phyloP scores from a whole-genome alignment of 23 red algal species.

The Gracilaria vermiculophylla region DNA sequence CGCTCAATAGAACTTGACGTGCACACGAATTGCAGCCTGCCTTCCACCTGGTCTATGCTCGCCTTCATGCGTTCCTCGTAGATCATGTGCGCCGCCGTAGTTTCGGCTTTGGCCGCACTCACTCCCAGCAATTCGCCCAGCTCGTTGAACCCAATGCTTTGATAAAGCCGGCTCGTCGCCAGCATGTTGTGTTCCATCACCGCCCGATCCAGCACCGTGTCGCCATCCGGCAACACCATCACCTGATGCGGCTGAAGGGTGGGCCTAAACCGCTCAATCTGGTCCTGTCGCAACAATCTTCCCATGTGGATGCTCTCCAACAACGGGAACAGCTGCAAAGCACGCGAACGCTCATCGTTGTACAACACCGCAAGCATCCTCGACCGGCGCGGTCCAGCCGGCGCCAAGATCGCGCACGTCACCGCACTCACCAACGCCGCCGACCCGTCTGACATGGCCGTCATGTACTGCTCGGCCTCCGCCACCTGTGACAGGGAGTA shows the following conservation, averaged over 20 bases:
- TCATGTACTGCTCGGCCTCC: slow-evolving; percentile 4
- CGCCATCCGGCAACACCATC: slow-evolving; percentile 28
- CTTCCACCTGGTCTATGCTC: slow-evolving; percentile 82
- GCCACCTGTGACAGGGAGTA: slow-evolving; percentile 71
- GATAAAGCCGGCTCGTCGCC: slow-evolving; percentile 70
- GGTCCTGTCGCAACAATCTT: slow-evolving; percentile 50
- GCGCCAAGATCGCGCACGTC: slow-evolving; percentile 83
- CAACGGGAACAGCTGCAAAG: slow-evolving; percentile 54
- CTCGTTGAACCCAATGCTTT: slow-evolving; percentile 74
- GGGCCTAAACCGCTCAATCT: slow-evolving; percentile 62
- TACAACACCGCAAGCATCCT: slow-evolving; percentile 74
- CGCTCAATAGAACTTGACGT: slow-evolving; percentile 45
- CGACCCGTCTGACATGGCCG: slow-evolving; percentile 21
- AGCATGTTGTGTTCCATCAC: slow-evolving; percentile 85
- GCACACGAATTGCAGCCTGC: slow-evolving; percentile 60
- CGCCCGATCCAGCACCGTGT: slow-evolving; percentile 75
- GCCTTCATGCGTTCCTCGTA: slow-evolving; percentile 82
- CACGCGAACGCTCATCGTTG: slow-evolving; percentile 76
- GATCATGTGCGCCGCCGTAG: slow-evolving; percentile 64
- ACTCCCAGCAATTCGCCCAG: slow-evolving; percentile 73
- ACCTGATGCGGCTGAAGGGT: slow-evolving; percentile 62
- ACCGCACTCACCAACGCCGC: slow-evolving; percentile 63
- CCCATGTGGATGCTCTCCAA: slow-evolving; percentile 82
- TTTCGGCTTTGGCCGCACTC: slow-evolving; percentile 59
- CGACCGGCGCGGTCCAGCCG: slow-evolving; percentile 85